Conservation (phyloP, 2,329 filamentous ascomycete species). For the Rhytidhysteron rufulum region DNA sequence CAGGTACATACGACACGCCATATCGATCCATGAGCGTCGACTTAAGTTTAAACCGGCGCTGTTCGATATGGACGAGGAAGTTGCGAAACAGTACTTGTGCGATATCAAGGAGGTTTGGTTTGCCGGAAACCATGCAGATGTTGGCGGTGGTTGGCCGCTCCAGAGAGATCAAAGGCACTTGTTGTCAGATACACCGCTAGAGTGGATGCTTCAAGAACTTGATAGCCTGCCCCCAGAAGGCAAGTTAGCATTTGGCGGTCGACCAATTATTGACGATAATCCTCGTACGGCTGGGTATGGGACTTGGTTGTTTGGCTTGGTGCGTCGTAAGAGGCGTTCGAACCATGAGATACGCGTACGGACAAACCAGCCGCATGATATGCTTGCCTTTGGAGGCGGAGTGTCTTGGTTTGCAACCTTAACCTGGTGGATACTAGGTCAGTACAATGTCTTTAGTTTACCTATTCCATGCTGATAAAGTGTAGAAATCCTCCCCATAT, state of each 20-base stretch:
- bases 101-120: conserved; percentile 41
- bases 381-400: conserved; percentile 9
- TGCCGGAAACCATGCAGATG: conserved; percentile 40
- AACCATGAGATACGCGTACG: conserved; percentile 1
- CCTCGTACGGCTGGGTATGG: not conserved
- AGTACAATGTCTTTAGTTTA: not conserved
- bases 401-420: conserved; percentile 1
- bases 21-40: conserved; percentile 42
- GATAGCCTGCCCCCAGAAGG: conserved; percentile 2
- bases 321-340: not conserved
- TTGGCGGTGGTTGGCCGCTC: conserved; percentile 42
- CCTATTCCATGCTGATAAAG: conserved; percentile 2
- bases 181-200: conserved; percentile 42
- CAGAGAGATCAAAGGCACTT: conserved; percentile 39
- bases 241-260: conserved; percentile 2
- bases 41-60: conserved; percentile 41
- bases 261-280: conserved; percentile 3
- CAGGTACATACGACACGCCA: conserved; percentile 41
- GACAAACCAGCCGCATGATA: conserved; percentile 8
- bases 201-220: conserved; percentile 42
- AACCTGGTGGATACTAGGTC: conserved; percentile 7
- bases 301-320: conserved; percentile 1
- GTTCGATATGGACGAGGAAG: conserved; percentile 32
- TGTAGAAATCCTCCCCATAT: conserved; percentile 34
- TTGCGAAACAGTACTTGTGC: conserved; percentile 7